A percentile compares a stretch with the other conserved stretches of the same genome.
Conservation (phyloP, 441 rosid genomes). For the Populus trichocarpa region DNA sequence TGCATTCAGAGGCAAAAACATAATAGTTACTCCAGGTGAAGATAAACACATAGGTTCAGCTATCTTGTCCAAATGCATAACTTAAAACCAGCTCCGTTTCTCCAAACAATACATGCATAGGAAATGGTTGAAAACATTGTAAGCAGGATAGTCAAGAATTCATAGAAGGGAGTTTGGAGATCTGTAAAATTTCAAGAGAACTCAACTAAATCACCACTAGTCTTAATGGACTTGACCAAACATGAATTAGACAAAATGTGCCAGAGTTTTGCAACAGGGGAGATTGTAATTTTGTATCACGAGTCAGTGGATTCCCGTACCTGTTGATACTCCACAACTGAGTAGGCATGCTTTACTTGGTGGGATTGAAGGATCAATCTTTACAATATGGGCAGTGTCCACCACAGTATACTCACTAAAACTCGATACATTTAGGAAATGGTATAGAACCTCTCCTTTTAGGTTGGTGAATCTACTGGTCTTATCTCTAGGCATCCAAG, state of each 20-base stretch:
- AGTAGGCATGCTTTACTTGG: conserved; percentile 79
- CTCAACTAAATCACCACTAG: not conserved
- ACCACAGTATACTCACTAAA: conserved; percentile 76
- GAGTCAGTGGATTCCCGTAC: conserved; percentile 23
- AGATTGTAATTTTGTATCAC: not conserved
- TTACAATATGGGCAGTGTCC: conserved; percentile 57
- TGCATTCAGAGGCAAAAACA: not conserved
- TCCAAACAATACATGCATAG: not conserved
- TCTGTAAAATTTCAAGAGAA: not conserved
- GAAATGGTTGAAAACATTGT: not conserved
- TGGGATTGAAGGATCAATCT: conserved; percentile 59
- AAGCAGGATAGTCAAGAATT: not conserved
- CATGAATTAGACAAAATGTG: not conserved
- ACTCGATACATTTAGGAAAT: conserved; percentile 72
- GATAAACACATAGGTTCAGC: not conserved
- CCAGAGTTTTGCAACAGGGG: not conserved
- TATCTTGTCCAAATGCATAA: not conserved
- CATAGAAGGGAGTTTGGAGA: not conserved
- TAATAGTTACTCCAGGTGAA: not conserved
- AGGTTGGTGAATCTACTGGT: conserved; percentile 72
- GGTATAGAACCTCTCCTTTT: conserved; percentile 59
- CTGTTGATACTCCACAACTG: conserved; percentile 85
- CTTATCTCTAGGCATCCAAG: conserved; percentile 80
- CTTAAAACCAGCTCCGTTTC: not conserved
- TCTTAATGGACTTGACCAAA: not conserved